These are phyloP conservation scores for Trichoderma lentiforme DNA, from an alignment of 2,329 filamentous ascomycete species.

Conservation along the genomic window DNA sequence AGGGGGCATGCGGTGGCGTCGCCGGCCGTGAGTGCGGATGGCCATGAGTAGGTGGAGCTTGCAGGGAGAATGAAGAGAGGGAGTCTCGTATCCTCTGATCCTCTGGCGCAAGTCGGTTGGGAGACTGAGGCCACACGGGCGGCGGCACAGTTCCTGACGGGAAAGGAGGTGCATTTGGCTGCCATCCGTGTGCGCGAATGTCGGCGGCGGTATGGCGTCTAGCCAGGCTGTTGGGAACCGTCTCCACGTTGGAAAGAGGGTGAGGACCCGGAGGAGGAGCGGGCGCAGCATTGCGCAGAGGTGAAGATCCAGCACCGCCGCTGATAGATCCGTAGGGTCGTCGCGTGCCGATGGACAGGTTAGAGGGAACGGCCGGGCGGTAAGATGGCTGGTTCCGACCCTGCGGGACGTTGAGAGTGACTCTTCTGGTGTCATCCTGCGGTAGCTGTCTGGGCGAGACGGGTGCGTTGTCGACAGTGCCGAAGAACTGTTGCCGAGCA, in stretches of 20 bases:
- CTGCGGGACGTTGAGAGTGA: conserved; percentile 60
- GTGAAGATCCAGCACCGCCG: conserved; percentile 67
- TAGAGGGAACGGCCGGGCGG: conserved; percentile 75
- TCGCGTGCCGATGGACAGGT: conserved; percentile 70
- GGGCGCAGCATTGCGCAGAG: conserved; percentile 63
- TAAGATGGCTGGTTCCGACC: conserved; percentile 63
- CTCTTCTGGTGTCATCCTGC: conserved; percentile 78
- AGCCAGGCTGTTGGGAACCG: conserved; percentile 65
- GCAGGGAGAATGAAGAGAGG: conserved; percentile 52
- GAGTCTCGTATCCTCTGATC: conserved; percentile 58
- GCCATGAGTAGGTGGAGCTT: conserved; percentile 38
- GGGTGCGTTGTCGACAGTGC: conserved; percentile 68
- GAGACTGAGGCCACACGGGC: conserved; percentile 53
- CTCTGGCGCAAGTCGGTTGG: conserved; percentile 47
- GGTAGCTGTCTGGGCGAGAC: conserved; percentile 84
- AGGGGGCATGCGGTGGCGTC: conserved; percentile 48
- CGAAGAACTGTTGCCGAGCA: conserved; percentile 64
- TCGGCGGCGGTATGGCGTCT: conserved; percentile 93
- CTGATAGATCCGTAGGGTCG: conserved; percentile 87
- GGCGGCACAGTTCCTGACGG: conserved; percentile 56
- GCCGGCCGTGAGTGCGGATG: conserved; percentile 50
- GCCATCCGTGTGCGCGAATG: conserved; percentile 85
- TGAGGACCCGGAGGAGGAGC: conserved; percentile 65
- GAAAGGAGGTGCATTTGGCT: conserved; percentile 59
- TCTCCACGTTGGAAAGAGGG: conserved; percentile 60